Evolutionary conservation across 768 basidiomycete species (phyloP).

Genomic region (Lentinula lateritia): DNA sequence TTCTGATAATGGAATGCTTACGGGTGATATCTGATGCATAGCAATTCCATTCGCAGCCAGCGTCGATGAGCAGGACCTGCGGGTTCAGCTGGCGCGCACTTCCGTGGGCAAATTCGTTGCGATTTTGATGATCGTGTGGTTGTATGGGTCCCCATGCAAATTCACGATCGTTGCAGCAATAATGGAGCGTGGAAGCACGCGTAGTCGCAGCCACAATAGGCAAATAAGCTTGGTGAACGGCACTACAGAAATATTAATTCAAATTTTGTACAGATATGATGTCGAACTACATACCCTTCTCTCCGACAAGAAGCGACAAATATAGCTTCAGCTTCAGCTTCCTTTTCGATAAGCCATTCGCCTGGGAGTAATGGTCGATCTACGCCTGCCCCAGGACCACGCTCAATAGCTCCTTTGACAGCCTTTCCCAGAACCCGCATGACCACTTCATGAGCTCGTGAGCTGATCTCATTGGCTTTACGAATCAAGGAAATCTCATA

Average conservation of each 20-base stretch:
- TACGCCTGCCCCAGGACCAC: constrained; percentile 37
- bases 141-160: constrained; percentile 80
- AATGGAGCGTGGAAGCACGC: constrained; percentile 87
- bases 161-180: constrained; percentile 87
- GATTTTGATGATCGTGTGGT: constrained; percentile 50
- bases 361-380: constrained; percentile 55
- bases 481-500: constrained; percentile 72
- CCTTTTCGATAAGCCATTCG: constrained; percentile 89
- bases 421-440: constrained; percentile 86
- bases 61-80: constrained; percentile 87
- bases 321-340: constrained; percentile 90
- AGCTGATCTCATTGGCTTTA: constrained; percentile 81
- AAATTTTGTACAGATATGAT: neutral
- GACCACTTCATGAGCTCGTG: constrained; percentile 83
- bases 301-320: constrained; percentile 88
- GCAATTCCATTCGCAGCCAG: constrained; percentile 81
- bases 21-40: constrained; percentile 59
- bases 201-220: constrained; percentile 89
- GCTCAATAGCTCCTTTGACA: constrained; percentile 47
- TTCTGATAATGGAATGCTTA: neutral
- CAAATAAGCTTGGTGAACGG: constrained; percentile 84
- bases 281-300: constrained; percentile 58
- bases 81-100: constrained; percentile 41
- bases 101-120: constrained; percentile 36
- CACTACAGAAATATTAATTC: constrained; percentile 32